Conservation (phyloP, 306 rosid genomes). For the Rosa multiflora region DNA sequence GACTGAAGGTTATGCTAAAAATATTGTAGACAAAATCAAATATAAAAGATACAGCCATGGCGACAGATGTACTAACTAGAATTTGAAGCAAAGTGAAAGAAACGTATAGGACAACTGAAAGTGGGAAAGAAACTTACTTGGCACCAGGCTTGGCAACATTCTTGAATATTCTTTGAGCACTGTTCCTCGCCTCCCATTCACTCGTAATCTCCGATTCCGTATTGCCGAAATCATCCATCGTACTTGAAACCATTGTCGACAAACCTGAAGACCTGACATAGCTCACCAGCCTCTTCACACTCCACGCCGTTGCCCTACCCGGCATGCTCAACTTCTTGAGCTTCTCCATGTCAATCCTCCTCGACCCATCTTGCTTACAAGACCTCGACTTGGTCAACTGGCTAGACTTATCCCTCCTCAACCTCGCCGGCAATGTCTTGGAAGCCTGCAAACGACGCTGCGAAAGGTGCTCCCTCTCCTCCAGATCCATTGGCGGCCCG, state of each 20-base stretch:
- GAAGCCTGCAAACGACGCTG: constrained; percentile 18
- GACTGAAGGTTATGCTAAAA: too few relatives aligned
- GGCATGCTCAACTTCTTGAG: constrained; percentile 39
- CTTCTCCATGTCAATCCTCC: constrained; percentile 48
- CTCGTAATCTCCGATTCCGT: constrained; percentile 49
- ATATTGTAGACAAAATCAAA: too few relatives aligned
- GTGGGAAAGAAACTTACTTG: constrained; percentile 26
- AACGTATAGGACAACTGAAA: not conserved
- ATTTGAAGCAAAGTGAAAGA: not conserved
- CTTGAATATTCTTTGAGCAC: constrained; percentile 44
- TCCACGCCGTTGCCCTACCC: constrained; percentile 40
- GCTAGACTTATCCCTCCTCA: not conserved
- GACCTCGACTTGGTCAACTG: constrained; percentile 10
- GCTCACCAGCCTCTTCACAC: constrained; percentile 38
- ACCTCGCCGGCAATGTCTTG: constrained; percentile 42
- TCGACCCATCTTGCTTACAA: constrained; percentile 1
- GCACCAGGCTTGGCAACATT: constrained; percentile 46
- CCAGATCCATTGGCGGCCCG: constrained; percentile 45
- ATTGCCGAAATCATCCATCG: constrained; percentile 40
- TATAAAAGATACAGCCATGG: too few relatives aligned
- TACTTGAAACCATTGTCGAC: constrained; percentile 39
- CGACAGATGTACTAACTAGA: too few relatives aligned
- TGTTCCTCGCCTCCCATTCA: constrained; percentile 48
- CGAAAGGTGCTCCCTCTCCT: constrained; percentile 24
- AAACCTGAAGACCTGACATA: constrained; percentile 41